Evolutionary conservation across 148 eudicot genomes (phyloP).

Genomic region (Talinum fruticosum): DNA sequence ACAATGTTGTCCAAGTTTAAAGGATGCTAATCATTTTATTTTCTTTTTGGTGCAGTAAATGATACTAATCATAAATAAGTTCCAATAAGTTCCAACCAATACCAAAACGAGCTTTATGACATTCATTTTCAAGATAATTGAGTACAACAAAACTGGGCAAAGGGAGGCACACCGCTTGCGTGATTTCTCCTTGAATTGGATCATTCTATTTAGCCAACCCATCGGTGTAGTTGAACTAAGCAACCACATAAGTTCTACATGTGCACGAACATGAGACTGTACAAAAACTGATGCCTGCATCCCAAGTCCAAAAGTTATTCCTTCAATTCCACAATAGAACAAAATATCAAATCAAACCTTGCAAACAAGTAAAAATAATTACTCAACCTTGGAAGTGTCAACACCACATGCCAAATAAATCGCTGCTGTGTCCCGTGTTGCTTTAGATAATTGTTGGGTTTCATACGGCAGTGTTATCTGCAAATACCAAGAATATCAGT

Average conservation of each 20-base stretch:
- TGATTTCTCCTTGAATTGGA: constrained; percentile 98
- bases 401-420: constrained; percentile 92
- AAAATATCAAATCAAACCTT: constrained; percentile 10
- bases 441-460: constrained; percentile 61
- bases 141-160: constrained; percentile 3
- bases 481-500: constrained; percentile 12
- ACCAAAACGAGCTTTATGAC: not conserved
- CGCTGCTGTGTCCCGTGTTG: constrained; percentile 92
- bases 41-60: no score
- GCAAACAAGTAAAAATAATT: not conserved
- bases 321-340: constrained; percentile 1
- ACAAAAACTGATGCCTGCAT: constrained; percentile 89
- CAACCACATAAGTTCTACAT: constrained; percentile 95
- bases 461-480: constrained; percentile 98
- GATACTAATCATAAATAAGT: not conserved
- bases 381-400: constrained; percentile 74
- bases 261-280: constrained; percentile 98
- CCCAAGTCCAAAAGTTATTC: constrained; percentile 12
- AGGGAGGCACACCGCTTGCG: constrained; percentile 55
- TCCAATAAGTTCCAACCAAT: not conserved
- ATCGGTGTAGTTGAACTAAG: constrained; percentile 93
- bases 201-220: constrained; percentile 98
- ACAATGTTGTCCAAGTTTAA: not conserved
- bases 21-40: not conserved
- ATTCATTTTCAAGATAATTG: not conserved